Evolutionary conservation across 176 grass and related monocot genomes (phyloP), one percentile per base, ranked within the genome.

Genomic region (Stipa capillata): DNA sequence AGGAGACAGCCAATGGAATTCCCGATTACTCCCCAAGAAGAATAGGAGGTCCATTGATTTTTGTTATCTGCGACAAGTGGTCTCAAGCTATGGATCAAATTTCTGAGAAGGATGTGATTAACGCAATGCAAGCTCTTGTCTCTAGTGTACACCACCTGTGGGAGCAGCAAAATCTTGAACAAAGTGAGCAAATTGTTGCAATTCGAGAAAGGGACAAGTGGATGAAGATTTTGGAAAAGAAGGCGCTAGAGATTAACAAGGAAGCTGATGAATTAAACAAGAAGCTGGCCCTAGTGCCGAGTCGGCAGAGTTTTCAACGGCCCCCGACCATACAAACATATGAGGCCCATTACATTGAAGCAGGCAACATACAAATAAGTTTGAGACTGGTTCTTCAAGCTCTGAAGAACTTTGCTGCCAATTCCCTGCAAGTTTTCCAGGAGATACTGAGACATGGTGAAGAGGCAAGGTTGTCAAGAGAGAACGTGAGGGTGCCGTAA

Each of bases 41-140:
- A 54, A 77, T 93, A 17, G 92, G 97, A 6, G 97, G 88, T 57
- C 97, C 97, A 1, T 25, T 83, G 5, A 85, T 99, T 34, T 99
- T 99, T 47, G 76, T 96, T 47, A 76, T 91, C 69, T 93, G 90
- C 78, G 93, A 96, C 58, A 83, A 36, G 75, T 99, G 97, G 97
- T 95, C 88, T 79, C 87, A 93, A 85, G 82, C 83, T 41, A 89
- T 99, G 74, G 88, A 95, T 15, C 75, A 18, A 60, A 81, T 93
- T 25, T 94, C 87, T 6, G 92, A 99, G 83, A 84, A 85, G 67
- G 90, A 81, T 50, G 97, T 88, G 52, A 74, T 96, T 16, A 91
- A 83, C 0, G 24, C 89, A 7, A 89, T 98, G 89, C 86, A 87
- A 55, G 84, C 83, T 42, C 93, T 91, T 7, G 90, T 90, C 9